phyloP scores from a whole-genome alignment of 306 rosid genomes.

The Gynostemma pentaphyllum region DNA sequence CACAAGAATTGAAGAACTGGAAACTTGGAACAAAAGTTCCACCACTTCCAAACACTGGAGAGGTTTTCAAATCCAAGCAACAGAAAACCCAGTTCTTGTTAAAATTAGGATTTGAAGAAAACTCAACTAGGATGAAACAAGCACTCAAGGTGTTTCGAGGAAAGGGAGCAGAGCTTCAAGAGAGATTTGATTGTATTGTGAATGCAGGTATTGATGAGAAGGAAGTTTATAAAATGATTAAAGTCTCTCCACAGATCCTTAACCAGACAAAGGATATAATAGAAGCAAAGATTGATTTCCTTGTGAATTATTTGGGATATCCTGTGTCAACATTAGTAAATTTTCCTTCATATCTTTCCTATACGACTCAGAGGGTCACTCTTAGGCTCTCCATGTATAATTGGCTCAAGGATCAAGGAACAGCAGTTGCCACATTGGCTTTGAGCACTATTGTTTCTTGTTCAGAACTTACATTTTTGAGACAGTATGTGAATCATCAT shows the following conservation, averaged over 20 bases:
- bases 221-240: slow-evolving; percentile 41
- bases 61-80: slow-evolving; percentile 10
- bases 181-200: slow-evolving; percentile 59
- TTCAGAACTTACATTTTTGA: slow-evolving; percentile 29
- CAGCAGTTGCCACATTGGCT: slow-evolving; percentile 21
- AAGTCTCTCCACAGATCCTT: slow-evolving; percentile 52
- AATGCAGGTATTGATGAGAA: slow-evolving; percentile 46
- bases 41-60: slow-evolving; percentile 25
- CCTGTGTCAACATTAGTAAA: slow-evolving; percentile 37
- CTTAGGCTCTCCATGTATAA: slow-evolving; percentile 50
- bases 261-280: slow-evolving; percentile 40
- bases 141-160: slow-evolving; percentile 46
- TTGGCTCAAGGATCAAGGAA: slow-evolving; percentile 55
- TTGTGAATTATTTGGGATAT: slow-evolving; percentile 42
- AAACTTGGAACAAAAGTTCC: slow-evolving; percentile 33
- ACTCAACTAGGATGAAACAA: slow-evolving; percentile 30
- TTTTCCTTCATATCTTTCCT: slow-evolving; percentile 55
- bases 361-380: slow-evolving; percentile 34
- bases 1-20: slow-evolving; percentile 48
- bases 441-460: slow-evolving; percentile 56
- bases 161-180: slow-evolving; percentile 67
- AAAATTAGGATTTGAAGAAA: slow-evolving; percentile 41
- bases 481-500: slow-evolving; percentile 41
- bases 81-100: slow-evolving; percentile 47
- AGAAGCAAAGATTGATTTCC: slow-evolving; percentile 39